Conservation (phyloP, 495 filamentous ascomycete species). For the Wilcoxina mikolae region DNA sequence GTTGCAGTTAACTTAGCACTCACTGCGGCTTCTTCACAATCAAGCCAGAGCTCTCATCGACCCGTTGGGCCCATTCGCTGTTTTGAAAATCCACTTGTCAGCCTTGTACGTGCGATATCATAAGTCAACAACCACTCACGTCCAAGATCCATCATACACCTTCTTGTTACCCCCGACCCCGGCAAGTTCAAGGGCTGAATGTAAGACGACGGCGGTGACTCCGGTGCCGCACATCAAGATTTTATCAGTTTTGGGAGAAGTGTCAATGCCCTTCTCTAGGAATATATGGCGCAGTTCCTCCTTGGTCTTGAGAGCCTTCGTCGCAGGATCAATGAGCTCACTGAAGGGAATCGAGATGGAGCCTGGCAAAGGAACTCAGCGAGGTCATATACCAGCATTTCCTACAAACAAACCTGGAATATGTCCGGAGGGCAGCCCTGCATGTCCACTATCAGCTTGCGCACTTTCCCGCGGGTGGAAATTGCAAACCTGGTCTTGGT, state of each 20-base stretch:
- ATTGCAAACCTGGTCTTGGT: slow-evolving; percentile 46
- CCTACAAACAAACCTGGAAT: slow-evolving; percentile 58
- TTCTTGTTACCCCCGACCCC: slow-evolving; percentile 56
- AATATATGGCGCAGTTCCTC: slow-evolving; percentile 64
- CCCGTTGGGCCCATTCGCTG: slow-evolving; percentile 66
- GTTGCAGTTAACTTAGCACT: no score
- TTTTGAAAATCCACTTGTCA: slow-evolving; percentile 17
- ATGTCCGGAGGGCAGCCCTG: slow-evolving; percentile 70
- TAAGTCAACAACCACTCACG: slow-evolving; percentile 41
- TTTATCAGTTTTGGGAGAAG: slow-evolving; percentile 36
- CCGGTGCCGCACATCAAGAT: slow-evolving; percentile 92
- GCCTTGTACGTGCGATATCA: not conserved
- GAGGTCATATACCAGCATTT: not conserved
- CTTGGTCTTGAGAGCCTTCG: slow-evolving; percentile 60
- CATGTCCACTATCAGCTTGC: not conserved
- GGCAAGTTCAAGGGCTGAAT: slow-evolving; percentile 69
- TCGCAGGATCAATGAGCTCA: slow-evolving; percentile 63
- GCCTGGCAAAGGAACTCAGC: slow-evolving; percentile 3
- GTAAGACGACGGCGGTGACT: slow-evolving; percentile 84
- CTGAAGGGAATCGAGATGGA: slow-evolving; percentile 71
- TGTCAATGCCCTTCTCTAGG: slow-evolving; percentile 58
- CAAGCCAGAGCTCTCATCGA: slow-evolving; percentile 43
- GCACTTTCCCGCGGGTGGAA: slow-evolving; percentile 16
- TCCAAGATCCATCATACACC: slow-evolving; percentile 96
- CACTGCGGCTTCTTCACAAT: slow-evolving; percentile 37